Evolutionary conservation across 768 basidiomycete genomes (phyloP), one percentile per base, ranked within the genome.

Genomic region (Lenzites betulinus): DNA sequence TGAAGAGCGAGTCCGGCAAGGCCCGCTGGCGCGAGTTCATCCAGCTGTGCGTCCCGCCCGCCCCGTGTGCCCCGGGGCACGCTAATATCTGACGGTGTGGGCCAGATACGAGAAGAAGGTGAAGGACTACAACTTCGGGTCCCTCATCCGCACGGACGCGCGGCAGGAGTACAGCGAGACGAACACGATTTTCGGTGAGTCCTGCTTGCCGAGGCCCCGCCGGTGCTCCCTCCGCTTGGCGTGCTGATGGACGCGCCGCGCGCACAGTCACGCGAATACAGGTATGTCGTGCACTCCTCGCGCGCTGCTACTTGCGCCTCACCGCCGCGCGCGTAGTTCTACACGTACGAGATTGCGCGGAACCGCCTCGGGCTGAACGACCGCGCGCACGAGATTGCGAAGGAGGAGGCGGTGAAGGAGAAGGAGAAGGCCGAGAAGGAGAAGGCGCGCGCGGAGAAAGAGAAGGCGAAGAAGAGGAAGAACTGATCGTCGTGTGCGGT

Each of bases 71-170:
- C 38, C 22, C 7, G 49, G 18, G 23, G 7, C 15, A 43, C 11
- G 30, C 30, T 33, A 33, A 33, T 5, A 33, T n/a, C n/a, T n/a
- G n/a, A 33, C 30, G 30, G 22, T n/a, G 42, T 20, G 42, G 23
- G 44, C 51, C 64, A 92, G 92, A 59, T 97, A 95, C 76, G 90
- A 96, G 76, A 87, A 90, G 59, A 91, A 89, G 69, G 79, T 98
- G 54, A 89, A 90, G 69, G 94, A 98, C 66, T 93, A 90, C 77
- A 98, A 98, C 81, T 98, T 98, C 75, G 97, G 97, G 20, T 98
- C 93, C 1, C 79, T 99, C 65, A 89, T 99, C 64, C 85, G 97
- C 51, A 88, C 84, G 48, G 84, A 97, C 69, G 82, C 89, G 38
- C 78, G 77, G 49, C 80, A 84, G 57, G 93, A 95, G 71, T 99